Base-by-base conservation (phyloP, 176 grass and related monocot genomes). In the Olyra latifolia region DNA sequence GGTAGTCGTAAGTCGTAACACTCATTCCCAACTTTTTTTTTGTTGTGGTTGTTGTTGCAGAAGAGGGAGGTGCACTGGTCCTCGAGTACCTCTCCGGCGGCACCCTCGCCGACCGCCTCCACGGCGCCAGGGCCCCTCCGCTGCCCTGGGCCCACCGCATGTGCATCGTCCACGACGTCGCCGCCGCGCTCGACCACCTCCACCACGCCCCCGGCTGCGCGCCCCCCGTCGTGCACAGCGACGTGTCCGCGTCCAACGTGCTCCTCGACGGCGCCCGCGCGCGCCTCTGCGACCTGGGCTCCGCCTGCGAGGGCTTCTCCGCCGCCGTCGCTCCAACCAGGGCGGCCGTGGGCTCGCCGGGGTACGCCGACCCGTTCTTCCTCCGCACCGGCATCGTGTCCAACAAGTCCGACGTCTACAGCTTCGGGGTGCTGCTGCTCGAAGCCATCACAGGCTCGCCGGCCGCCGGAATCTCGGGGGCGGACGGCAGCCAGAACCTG, bases 211-310 rank as follows among this genome's bases (percentile, higher is more conserved):
- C 63, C 28, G 70, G 50, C 84, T 62, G 79, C 38, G 74, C 78
- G 29, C 82, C 69, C 0, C 62, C 81, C 4, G 65, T 97, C 66
- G 94, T 94, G 53, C 94, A 97, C 82, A 90, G 86, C 75, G 94
- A 97, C 76, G 71, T 97, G 54, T 94, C 94, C 20, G 82, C 94
- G 10, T 85, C 94, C 60, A 97, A 97, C 86, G 94, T 97, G 67
- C 87, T 97, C 20, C 87, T 97, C 54, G 87, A 84, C 68, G 53
- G 1, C 65, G 1, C 1, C 42, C 55, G 52, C 1, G 66, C 72
- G 30, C 79, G 84, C 40, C 89, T 97, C 60, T 97, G 94, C 62
- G 94, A 97, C 89, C 91, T 97, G 35, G 91, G 94, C 10, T 94
- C 94, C 30, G 85, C 91, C 4, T 88, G 89, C 68, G 87, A 83